Evolutionary conservation across 2,329 filamentous ascomycete genomes (phyloP), one percentile per base, ranked within the genome.

Genomic region (Grosmannia penicillata): DNA sequence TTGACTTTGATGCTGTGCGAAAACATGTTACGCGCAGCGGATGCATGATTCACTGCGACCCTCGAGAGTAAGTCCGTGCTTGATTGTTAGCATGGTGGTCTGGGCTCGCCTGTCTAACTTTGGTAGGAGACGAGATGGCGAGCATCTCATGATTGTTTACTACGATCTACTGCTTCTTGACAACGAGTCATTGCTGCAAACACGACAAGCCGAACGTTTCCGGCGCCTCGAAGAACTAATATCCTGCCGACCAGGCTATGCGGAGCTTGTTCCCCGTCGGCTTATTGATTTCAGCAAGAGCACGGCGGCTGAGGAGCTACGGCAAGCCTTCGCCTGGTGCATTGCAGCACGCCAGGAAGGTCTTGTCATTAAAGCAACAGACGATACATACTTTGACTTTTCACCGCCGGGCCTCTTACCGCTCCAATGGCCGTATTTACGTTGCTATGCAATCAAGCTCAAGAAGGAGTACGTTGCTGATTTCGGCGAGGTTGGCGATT

Each of bases 391-490:
- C 51, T 82, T 93, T 45, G 62, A 72, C 39, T 72, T 68, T 45
- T 27, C 29, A 2, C n/a, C 35, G 13, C 36, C 21, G 4, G 4
- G 27, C 2, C 25, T 17, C 2, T 6, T 13, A 19, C 36, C 36
- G 14, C 22, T 22, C 2, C n/a, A n/a, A 5, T 42, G 36, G 38
- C 39, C 43, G 4, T 31, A 40, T 25, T 36, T 43, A 11, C 18
- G 28, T 1, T 49, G 46, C 33, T 65, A 61, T 40, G 80, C 75
- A 53, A 82, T 94, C 50, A 94, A 94, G 57, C 57, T 94, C 30
- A 94, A 94, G 56, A 85, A 85, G 50, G 83, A 91, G 50, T 93
- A 93, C 49, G 71, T 93, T 27, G 66, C 70, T 21, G 75, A 75
- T 3, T 73, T 89, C 52, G 84, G 85, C 1, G 86, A 93, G 43